Evolutionary conservation across 1,139 yeast species (phyloP).

Genomic region (Yamadazyma atmosphaerica): DNA sequence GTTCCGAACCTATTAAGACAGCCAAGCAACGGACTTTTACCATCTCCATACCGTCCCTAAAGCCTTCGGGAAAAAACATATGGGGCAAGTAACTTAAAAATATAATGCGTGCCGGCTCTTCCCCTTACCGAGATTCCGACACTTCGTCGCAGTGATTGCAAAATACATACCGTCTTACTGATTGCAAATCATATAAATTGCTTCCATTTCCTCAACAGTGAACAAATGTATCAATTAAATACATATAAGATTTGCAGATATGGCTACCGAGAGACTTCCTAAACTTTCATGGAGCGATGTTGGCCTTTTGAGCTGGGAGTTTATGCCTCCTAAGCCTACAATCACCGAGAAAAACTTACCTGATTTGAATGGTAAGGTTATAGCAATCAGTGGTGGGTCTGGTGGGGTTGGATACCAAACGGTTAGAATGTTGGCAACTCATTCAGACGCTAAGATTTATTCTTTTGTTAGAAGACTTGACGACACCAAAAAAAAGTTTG

Average conservation of each 20-base stretch:
- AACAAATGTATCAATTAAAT: too few species aligned
- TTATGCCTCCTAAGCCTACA: slow-evolving; percentile 9
- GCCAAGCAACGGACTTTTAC: too few species aligned
- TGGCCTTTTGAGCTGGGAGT: slow-evolving; percentile 1
- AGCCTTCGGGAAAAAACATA: too few species aligned
- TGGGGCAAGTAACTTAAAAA: too few species aligned
- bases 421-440: slow-evolving; percentile 33
- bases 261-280: not conserved
- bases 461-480: slow-evolving; percentile 15
- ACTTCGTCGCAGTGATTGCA: too few species aligned
- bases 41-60: too few species aligned
- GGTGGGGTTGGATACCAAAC: slow-evolving; percentile 27
- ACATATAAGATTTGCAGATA: not conserved
- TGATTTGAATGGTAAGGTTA: slow-evolving; percentile 17
- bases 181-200: too few species aligned
- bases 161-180: too few species aligned
- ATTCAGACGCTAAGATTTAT: slow-evolving; percentile 35
- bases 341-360: slow-evolving; percentile 15
- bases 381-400: slow-evolving; percentile 18
- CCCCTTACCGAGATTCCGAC: too few species aligned
- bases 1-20: too few species aligned
- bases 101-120: too few species aligned
- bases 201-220: too few species aligned
- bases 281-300: not conserved
- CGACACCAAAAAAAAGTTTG: slow-evolving; percentile 15